Conservation (phyloP, 179 eudicot genomes). For the Silene coronaria region DNA sequence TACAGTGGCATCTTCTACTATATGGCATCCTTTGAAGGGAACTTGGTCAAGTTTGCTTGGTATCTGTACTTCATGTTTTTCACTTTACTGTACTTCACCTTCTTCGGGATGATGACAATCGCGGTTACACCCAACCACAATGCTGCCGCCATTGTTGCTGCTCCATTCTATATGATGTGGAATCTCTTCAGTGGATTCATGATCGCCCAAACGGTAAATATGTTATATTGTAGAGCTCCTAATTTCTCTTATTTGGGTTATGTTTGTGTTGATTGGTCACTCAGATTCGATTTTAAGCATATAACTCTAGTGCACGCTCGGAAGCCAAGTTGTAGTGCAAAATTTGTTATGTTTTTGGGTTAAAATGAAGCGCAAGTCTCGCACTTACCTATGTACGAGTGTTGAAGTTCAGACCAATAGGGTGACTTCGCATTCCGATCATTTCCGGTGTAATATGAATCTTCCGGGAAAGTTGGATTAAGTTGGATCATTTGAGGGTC, state of each 20-base stretch:
- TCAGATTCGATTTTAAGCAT: background rate
- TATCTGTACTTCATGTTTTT: slow-evolving; percentile 74
- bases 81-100: slow-evolving; percentile 79
- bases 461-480: background rate
- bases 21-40: slow-evolving; percentile 74
- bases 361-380: background rate
- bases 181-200: slow-evolving; percentile 93
- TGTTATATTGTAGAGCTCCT: background rate
- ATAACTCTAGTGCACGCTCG: background rate
- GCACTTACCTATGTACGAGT: background rate
- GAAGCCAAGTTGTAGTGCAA: background rate
- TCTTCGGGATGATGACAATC: slow-evolving; percentile 88
- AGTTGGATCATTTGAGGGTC: background rate
- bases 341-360: background rate
- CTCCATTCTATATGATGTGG: slow-evolving; percentile 94
- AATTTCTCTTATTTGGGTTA: background rate
- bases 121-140: slow-evolving; percentile 77
- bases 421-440: background rate
- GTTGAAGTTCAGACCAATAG: background rate
- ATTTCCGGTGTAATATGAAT: background rate
- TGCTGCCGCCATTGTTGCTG: slow-evolving; percentile 65
- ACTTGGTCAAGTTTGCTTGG: slow-evolving; percentile 52
- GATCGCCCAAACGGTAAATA: slow-evolving; percentile 66
- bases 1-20: slow-evolving; percentile 75
- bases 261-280: background rate